Base-by-base conservation (phyloP, 176 grass and related monocot species). In the Eremochloa ophiuroides region DNA sequence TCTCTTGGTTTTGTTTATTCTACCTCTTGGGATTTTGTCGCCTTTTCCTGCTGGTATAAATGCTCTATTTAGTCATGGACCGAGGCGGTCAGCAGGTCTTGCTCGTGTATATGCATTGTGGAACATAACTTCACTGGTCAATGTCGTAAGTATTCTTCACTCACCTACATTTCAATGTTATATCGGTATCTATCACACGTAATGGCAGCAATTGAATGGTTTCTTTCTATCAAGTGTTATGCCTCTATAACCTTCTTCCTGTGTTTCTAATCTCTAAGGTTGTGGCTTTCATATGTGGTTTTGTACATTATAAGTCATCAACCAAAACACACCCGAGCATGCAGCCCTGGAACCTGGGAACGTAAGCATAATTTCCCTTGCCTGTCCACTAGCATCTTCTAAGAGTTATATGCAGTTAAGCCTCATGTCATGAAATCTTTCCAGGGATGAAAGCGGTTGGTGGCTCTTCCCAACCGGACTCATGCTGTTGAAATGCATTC, bases 1-100 rank as follows among this genome's bases (percentile, higher is more conserved):
- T 74, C 90, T 99, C 78, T 89, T 99, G 73, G 93, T 99, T 86
- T 79, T 99, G 73, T 99, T 99, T 72, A 81, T 99, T 89, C 93
- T 99, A 80, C 97, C 97, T 87, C 90, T 99, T 66, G 97, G 93
- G 70, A 96, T 99, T 83, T 80, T 99, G 35, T 99, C 87, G 37
- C 97, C 97, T 84, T 99, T 99, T 43, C 97, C 97, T 76, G 97
- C 93, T 80, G 97, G 97, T 81, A 99, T 99, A 85, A 99, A 99
- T 88, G 97, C 97, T 71, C 85, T 99, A 35, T 99, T 99, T 89
- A 99, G 97, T 80, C 97, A 99, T 83, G 97, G 97, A 77, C 97
- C 97, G 47, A 91, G 97, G 13, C 93, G 91, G 0, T 99, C 97
- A 70, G 97, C 97, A 68, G 93, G 93, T 64, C 93, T 99, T 71